phyloP scores from a whole-genome alignment of 352 stramenopile species.

The Phytophthora aleatoria region DNA sequence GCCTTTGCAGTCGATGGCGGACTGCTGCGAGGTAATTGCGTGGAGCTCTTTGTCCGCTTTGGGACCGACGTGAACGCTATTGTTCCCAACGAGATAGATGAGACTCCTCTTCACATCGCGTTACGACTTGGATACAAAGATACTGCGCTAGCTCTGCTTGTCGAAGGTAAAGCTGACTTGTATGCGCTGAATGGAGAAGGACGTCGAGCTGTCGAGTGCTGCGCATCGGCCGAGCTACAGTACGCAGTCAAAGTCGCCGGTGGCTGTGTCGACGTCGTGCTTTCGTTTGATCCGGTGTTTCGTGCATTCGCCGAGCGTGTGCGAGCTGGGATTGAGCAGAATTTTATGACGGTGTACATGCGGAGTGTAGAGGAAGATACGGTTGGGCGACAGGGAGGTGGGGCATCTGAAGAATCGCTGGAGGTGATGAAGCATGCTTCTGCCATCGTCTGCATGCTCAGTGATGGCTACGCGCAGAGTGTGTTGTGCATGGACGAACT shows the following conservation, averaged over 20 bases:
- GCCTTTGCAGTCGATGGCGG: conserved; percentile 66
- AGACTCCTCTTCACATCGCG: conserved; percentile 79
- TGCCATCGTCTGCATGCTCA: conserved; percentile 76
- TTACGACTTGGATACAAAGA: conserved; percentile 63
- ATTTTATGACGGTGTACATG: conserved; percentile 81
- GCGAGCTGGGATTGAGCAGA: conserved; percentile 69
- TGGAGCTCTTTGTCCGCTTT: conserved; percentile 60
- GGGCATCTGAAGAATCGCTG: conserved; percentile 42
- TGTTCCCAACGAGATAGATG: conserved; percentile 52
- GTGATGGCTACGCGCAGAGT: conserved; percentile 64
- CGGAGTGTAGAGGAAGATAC: conserved; percentile 46
- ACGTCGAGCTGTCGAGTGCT: conserved; percentile 71
- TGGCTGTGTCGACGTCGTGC: conserved; percentile 72
- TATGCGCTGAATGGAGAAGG: conserved; percentile 59
- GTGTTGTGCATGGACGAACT: conserved; percentile 82
- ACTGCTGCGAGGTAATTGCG: conserved; percentile 44
- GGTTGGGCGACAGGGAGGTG: conserved; percentile 23
- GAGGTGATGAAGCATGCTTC: conserved; percentile 67
- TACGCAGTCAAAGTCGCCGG: conserved; percentile 78
- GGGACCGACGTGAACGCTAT: conserved; percentile 56
- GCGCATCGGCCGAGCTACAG: conserved; percentile 73
- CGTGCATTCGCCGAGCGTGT: conserved; percentile 63
- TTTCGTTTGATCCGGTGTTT: conserved; percentile 79
- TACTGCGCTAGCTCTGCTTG: conserved; percentile 64
- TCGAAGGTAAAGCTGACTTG: conserved; percentile 58